Percentiles rank a stretch among this genome's conserved stretches.
Conservation (phyloP, 2,329 filamentous ascomycete genomes). For the Neonectria ditissima region DNA sequence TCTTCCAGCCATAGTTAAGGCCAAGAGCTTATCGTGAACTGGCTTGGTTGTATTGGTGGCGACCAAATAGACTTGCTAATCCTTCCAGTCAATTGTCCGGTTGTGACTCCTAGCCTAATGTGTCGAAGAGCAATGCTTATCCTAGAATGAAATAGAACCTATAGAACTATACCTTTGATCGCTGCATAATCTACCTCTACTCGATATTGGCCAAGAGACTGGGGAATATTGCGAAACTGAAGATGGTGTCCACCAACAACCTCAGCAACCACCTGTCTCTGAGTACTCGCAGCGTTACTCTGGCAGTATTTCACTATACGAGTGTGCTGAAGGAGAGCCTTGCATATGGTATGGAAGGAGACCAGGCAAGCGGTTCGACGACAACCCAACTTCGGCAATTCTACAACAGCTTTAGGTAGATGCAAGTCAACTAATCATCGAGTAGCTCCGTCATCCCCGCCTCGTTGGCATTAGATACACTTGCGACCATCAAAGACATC, state of each 20-base stretch:
- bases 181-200: neutral
- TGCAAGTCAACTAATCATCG: neutral
- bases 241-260: conserved; percentile 24
- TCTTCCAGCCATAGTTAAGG: too few species aligned
- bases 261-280: conserved; percentile 19
- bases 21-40: too few species aligned
- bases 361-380: neutral
- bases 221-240: conserved; percentile 21
- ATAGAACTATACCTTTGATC: neutral
- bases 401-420: too few species aligned
- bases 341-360: neutral
- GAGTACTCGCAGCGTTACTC: conserved; percentile 11
- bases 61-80: too few species aligned
- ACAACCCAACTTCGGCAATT: neutral
- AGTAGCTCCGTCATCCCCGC: neutral
- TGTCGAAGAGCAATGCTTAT: too few species aligned
- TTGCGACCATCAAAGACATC: neutral
- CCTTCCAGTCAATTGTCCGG: too few species aligned
- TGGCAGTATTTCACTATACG: conserved; percentile 24
- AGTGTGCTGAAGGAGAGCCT: conserved; percentile 25
- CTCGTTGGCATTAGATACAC: conserved; percentile 12
- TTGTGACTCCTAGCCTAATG: too few species aligned
- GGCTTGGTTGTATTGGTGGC: too few species aligned
- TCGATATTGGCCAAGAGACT: conserved; percentile 17
- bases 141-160: too few species aligned